Conservation (phyloP, 2,329 filamentous ascomycete genomes). For the Claviceps sp. region DNA sequence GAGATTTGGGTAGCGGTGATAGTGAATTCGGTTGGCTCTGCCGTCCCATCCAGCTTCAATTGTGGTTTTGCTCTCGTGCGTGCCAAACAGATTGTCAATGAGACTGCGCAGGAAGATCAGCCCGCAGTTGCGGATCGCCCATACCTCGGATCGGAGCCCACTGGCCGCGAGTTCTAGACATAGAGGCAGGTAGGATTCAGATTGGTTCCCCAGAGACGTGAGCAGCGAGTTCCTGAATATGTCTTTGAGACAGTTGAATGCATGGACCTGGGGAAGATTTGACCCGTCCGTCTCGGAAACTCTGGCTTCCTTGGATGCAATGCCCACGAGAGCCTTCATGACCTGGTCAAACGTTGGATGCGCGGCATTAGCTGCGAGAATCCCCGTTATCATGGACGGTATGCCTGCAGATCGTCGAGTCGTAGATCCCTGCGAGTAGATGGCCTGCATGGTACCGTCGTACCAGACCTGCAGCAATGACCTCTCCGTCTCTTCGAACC, state of each 20-base stretch:
- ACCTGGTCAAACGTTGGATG: slow-evolving; percentile 50
- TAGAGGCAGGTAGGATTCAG: slow-evolving; percentile 60
- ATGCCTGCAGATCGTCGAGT: slow-evolving; percentile 88
- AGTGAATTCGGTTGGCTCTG: slow-evolving; percentile 51
- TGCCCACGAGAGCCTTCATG: slow-evolving; percentile 47
- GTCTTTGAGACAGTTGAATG: slow-evolving; percentile 85
- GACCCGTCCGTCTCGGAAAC: slow-evolving; percentile 46
- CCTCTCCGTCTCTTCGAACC: slow-evolving; percentile 19
- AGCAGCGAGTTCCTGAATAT: slow-evolving; percentile 77
- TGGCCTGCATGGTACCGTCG: slow-evolving; percentile 53
- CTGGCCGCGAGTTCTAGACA: slow-evolving; percentile 68
- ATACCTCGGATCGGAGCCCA: slow-evolving; percentile 68
- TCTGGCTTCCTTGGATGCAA: slow-evolving; percentile 40
- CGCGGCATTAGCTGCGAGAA: slow-evolving; percentile 53
- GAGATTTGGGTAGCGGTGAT: slow-evolving; percentile 54
- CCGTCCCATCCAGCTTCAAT: slow-evolving; percentile 53
- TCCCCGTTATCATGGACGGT: slow-evolving; percentile 71
- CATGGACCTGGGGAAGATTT: slow-evolving; percentile 81
- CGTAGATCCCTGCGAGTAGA: slow-evolving; percentile 63
- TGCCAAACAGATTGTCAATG: slow-evolving; percentile 66
- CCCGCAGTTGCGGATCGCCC: slow-evolving; percentile 91
- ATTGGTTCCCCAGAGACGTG: slow-evolving; percentile 54
- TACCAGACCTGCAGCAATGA: slow-evolving; percentile 58
- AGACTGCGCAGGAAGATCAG: slow-evolving; percentile 78
- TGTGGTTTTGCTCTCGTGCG: slow-evolving; percentile 52